These are phyloP conservation scores for Candida sojae DNA, from an alignment of 1,139 yeast species.

Conservation along the genomic window DNA sequence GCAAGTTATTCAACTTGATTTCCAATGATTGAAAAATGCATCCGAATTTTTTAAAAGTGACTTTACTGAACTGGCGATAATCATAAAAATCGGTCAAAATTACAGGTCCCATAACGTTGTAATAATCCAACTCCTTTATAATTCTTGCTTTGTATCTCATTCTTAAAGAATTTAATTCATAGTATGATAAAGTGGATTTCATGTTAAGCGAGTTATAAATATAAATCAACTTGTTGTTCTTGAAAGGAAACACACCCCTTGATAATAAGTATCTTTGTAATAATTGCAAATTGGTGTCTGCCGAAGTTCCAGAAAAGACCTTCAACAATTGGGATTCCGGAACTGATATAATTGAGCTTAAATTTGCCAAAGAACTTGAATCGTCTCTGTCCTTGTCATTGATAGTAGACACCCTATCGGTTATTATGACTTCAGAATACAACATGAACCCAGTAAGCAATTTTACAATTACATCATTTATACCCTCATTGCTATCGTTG, in stretches of 20 bases:
- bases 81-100: conserved; percentile 63
- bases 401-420: background rate
- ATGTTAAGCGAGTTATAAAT: conserved; percentile 6
- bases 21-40: conserved; percentile 54
- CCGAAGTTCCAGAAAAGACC: background rate
- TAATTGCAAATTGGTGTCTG: background rate
- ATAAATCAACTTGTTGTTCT: conserved; percentile 8
- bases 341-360: conserved; percentile 1
- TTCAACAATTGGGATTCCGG: conserved; percentile 2
- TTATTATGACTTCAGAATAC: conserved; percentile 7
- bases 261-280: conserved; percentile 4
- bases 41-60: conserved; percentile 33
- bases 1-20: conserved; percentile 40
- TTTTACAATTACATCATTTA: conserved; percentile 30
- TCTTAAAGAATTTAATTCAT: conserved; percentile 44
- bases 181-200: conserved; percentile 20
- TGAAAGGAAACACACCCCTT: conserved; percentile 7
- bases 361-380: conserved; percentile 9
- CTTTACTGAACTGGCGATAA: conserved; percentile 40
- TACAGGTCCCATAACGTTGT: conserved; percentile 57
- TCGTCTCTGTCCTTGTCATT: conserved; percentile 4
- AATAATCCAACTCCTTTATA: conserved; percentile 51
- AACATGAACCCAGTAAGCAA: conserved; percentile 30
- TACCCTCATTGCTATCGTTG: conserved; percentile 18
- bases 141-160: conserved; percentile 51